A percentile compares a stretch with the other conserved stretches of the same genome.
phyloP scores from a whole-genome alignment of 257 asterid species.

The Lithospermum erythrorhizon region DNA sequence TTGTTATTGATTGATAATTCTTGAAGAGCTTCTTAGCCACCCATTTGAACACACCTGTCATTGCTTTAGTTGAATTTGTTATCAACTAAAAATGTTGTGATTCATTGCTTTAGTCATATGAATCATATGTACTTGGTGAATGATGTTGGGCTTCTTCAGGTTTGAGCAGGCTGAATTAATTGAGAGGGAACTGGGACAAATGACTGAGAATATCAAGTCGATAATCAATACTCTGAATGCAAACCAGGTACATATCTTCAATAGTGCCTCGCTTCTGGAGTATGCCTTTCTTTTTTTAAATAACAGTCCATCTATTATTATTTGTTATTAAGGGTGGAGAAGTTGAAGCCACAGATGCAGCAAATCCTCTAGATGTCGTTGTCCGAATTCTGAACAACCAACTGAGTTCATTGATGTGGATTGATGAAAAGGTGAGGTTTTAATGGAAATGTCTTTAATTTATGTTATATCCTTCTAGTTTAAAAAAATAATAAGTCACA shows the following conservation, averaged over 20 bases:
- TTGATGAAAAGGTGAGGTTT: constrained; percentile 79
- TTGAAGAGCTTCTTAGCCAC: too few species aligned
- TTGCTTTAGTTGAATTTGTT: too few species aligned
- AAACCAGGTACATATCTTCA: constrained; percentile 42
- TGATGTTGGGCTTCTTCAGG: constrained; percentile 33
- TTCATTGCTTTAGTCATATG: neutral
- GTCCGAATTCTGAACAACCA: constrained; percentile 89
- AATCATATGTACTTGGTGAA: neutral
- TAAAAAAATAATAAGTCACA: too few species aligned
- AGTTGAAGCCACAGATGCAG: constrained; percentile 61
- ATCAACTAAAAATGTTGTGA: too few species aligned
- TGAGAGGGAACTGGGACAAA: constrained; percentile 77
- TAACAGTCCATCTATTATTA: neutral
- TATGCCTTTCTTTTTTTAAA: neutral
- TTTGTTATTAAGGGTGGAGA: constrained; percentile 66
- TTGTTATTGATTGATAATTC: too few species aligned
- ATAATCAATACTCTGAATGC: constrained; percentile 68
- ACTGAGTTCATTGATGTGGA: constrained; percentile 83
- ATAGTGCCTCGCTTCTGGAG: neutral
- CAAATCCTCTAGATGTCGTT: constrained; percentile 77
- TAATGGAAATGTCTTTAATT: constrained; percentile 1
- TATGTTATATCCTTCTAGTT: too few species aligned
- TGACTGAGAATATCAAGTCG: constrained; percentile 76
- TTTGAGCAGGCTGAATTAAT: constrained; percentile 77
- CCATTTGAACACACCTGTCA: too few species aligned